Percentiles rank a stretch among this genome's conserved stretches.
These are phyloP conservation scores for Plasmodium gaboni DNA, from an alignment of 169 alveolate species.

Conservation along the genomic window DNA sequence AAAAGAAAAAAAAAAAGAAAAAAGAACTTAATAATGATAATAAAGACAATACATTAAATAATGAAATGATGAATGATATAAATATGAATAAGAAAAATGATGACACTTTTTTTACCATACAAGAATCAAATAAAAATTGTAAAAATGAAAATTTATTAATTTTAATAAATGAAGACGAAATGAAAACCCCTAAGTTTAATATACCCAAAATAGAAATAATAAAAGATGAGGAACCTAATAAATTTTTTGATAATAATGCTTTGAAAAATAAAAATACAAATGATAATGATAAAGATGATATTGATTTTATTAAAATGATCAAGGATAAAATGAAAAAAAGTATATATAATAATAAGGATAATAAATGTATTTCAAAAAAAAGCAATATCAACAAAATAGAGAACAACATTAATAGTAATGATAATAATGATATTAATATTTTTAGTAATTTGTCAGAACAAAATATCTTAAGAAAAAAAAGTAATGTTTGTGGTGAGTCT, in stretches of 20 bases:
- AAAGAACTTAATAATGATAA: not conserved
- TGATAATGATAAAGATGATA: not conserved
- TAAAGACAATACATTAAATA: not conserved
- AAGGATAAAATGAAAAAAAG: constrained; percentile 1
- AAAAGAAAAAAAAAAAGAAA: not conserved
- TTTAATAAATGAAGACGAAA: no score
- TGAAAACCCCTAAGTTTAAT: no score
- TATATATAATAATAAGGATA: constrained; percentile 1
- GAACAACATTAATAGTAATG: no score
- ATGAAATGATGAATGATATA: not conserved
- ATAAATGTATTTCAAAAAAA: not conserved
- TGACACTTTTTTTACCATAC: no score
- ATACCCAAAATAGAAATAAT: not conserved
- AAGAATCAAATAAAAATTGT: no score
- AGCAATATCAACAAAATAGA: not conserved
- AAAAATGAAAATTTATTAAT: no score
- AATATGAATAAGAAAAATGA: not conserved
- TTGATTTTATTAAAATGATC: constrained; percentile 5
- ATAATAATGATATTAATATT: not conserved
- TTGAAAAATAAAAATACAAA: not conserved
- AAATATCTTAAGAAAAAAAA: not conserved
- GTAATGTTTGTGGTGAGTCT: not conserved
- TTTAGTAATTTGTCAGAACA: not conserved
- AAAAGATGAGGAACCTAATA: not conserved
- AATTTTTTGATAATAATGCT: not conserved